A percentile compares a stretch with the other conserved stretches of the same genome.
These are phyloP conservation scores for Tylopilus sp. DNA, from an alignment of 768 basidiomycete species.

Conservation along the genomic window DNA sequence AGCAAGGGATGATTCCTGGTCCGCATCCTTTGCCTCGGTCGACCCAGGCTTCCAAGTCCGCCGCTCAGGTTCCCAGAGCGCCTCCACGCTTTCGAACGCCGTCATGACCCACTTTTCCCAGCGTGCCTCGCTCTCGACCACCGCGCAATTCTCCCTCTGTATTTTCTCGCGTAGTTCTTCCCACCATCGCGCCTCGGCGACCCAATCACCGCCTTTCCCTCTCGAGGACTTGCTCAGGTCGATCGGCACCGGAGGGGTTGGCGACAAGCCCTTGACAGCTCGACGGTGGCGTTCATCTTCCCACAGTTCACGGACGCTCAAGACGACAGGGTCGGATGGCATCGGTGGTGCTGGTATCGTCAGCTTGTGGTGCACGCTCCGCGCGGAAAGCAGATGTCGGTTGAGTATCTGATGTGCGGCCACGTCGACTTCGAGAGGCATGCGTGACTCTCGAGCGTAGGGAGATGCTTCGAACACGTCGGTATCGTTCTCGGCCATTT, in stretches of 20 bases:
- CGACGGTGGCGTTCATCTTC: conserved; percentile 89
- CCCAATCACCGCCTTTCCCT: conserved; percentile 59
- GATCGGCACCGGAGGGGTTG: conserved; percentile 70
- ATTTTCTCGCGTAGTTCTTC: conserved; percentile 65
- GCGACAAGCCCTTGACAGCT: conserved; percentile 57
- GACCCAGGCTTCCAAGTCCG: conserved; percentile 53
- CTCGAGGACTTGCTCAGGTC: conserved; percentile 65
- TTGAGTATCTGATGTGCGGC: conserved; percentile 84
- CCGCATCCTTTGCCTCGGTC: conserved; percentile 4
- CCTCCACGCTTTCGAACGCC: conserved; percentile 86
- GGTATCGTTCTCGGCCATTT: conserved; percentile 26
- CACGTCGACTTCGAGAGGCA: conserved; percentile 81
- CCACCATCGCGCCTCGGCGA: conserved; percentile 73
- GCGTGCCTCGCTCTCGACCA: conserved; percentile 22
- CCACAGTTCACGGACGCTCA: conserved; percentile 92
- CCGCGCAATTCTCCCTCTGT: conserved; percentile 38
- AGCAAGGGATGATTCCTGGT: conserved; percentile 13
- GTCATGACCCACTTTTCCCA: conserved; percentile 84
- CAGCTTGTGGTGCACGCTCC: conserved; percentile 64
- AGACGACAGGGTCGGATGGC: conserved; percentile 70
- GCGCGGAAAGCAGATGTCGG: conserved; percentile 58
- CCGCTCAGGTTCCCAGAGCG: conserved; percentile 69
- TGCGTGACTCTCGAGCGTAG: conserved; percentile 62
- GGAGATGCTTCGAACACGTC: conserved; percentile 47
- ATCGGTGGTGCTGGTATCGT: conserved; percentile 52